A percentile compares a stretch with the other conserved stretches of the same genome.
Evolutionary conservation across 495 filamentous ascomycete species (phyloP).

Genomic region (Glonium stellatum): DNA sequence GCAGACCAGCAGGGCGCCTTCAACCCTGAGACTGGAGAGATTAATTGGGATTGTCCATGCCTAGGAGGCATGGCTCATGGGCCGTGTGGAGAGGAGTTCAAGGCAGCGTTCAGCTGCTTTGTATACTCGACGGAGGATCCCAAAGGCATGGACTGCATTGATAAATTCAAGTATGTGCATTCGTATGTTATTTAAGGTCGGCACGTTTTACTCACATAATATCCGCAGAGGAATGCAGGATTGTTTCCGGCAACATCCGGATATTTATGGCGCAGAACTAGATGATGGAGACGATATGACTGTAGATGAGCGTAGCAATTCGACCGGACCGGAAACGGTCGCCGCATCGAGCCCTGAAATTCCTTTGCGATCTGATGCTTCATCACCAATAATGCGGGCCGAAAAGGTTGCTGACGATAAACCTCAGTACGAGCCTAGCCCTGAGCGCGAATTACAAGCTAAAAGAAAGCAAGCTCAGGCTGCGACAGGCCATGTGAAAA

Average conservation of each 20-base stretch:
- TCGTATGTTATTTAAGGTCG: background rate
- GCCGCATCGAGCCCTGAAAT: background rate
- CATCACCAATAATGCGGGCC: background rate
- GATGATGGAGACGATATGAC: constrained; percentile 60
- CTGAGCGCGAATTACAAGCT: constrained; percentile 15
- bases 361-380: background rate
- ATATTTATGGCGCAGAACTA: constrained; percentile 85
- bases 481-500: constrained; percentile 17
- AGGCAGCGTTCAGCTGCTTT: constrained; percentile 93
- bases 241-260: constrained; percentile 87
- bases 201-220: constrained; percentile 28
- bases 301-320: constrained; percentile 63
- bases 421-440: constrained; percentile 24
- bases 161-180: constrained; percentile 81
- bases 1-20: constrained; percentile 83
- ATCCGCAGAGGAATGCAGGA: constrained; percentile 78
- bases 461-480: constrained; percentile 28
- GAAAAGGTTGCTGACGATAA: constrained; percentile 1
- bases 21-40: constrained; percentile 97
- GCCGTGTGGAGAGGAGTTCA: constrained; percentile 92
- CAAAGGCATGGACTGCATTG: constrained; percentile 98
- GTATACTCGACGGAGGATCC: constrained; percentile 88
- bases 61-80: constrained; percentile 96
- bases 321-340: constrained; percentile 4
- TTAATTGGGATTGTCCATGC: constrained; percentile 99